Base-by-base conservation (phyloP, 345 rosid species). In the Brassica rapa region DNA sequence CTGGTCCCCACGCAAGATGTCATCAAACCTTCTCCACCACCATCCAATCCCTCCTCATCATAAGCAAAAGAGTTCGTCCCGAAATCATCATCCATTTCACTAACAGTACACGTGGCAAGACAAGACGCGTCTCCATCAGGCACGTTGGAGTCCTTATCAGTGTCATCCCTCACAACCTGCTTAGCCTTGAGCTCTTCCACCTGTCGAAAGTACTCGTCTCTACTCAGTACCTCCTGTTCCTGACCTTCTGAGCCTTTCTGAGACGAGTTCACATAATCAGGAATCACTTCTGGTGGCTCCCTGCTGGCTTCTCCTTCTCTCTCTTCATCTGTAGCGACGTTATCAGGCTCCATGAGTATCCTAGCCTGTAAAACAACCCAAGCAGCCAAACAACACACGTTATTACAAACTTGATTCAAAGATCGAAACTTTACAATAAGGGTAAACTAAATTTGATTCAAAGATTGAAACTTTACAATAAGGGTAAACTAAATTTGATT, bases 1-100 rank as follows among this genome's bases (percentile, higher is more conserved):
- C 98, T 91, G 19, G 99, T 95, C 25, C 99, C 99, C 27, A 91
- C 97, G 66, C 93, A 91, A 27, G 97, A 90, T 33, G 98, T 96
- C 83, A 96, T 86, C 15, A 85, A 80, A 66, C 89, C 94, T 5
- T 69, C 82, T 63, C 68, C 68, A 25, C 69, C 68, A 25, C 69
- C 88, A 74, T 82, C 85, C 70, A 64, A 67, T 1, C 61, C 88
- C 68, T 87, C 94, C 56, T 89, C 97, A 30, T 32, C 37, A 32
- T 83, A 90, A 30, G 84, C 73, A 79, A 82, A 89, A 5, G 88
- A 84, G 68, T 86, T 84, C 80, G 80, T 81, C 12, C 90, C 82
- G 16, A 84, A 81, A 71, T 93, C 97, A 64, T 95, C 98, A 32
- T 81, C 84, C 74, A 76, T 77, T 63, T 89, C 99, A 6, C 87